phyloP scores from a whole-genome alignment of 768 basidiomycete genomes.

The Macrolepiota albuminosa region DNA sequence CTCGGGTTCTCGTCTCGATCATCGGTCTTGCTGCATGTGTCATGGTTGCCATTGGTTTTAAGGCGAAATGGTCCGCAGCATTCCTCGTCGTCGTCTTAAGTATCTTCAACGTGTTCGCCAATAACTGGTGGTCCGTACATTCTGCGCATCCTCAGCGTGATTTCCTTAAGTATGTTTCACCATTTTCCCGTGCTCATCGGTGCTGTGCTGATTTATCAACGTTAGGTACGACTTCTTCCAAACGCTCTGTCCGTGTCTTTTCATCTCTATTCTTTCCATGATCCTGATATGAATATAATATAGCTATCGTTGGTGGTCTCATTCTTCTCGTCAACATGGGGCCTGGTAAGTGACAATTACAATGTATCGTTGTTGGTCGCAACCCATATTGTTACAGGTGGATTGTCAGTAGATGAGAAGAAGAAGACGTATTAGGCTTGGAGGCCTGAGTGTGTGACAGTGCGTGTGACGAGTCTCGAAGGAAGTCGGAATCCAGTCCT shows the following conservation, averaged over 20 bases:
- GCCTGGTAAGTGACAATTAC: constrained; percentile 55
- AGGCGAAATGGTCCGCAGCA: constrained; percentile 96
- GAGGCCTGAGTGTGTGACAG: not conserved
- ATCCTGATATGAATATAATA: constrained; percentile 5
- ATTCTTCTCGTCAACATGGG: constrained; percentile 98
- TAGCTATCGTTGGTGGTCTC: constrained; percentile 92
- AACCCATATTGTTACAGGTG: constrained; percentile 45
- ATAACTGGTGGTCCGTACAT: constrained; percentile 98
- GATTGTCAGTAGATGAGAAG: constrained; percentile 97
- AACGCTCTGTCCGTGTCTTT: constrained; percentile 61
- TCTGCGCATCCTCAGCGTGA: constrained; percentile 92
- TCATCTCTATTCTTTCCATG: not conserved
- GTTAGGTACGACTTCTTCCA: constrained; percentile 98
- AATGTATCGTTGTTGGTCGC: not conserved
- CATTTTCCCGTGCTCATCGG: not conserved
- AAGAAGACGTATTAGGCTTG: constrained; percentile 80
- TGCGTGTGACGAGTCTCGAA: constrained; percentile 2
- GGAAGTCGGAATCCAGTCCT: constrained; percentile 1
- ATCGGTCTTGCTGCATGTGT: constrained; percentile 87
- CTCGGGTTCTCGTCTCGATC: constrained; percentile 82
- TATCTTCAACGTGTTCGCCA: constrained; percentile 95
- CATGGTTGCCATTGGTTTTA: constrained; percentile 98
- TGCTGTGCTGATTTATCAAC: constrained; percentile 16
- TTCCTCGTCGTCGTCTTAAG: constrained; percentile 92
- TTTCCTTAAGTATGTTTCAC: constrained; percentile 84